phyloP scores from a whole-genome alignment of 2,329 filamentous ascomycete species.

The Nigrospora oryzae region DNA sequence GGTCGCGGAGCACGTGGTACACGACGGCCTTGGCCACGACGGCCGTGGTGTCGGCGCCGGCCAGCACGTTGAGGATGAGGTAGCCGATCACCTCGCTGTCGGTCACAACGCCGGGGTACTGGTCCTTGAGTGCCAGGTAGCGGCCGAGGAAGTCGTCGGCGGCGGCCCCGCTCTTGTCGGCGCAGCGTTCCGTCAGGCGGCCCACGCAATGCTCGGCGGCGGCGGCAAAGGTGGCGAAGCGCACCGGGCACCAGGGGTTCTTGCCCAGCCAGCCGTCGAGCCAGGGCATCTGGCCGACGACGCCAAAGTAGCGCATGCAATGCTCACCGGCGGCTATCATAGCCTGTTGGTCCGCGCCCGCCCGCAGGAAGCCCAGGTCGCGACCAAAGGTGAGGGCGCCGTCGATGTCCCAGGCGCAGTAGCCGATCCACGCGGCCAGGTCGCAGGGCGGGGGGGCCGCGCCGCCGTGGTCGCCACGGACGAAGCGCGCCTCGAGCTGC shows the following conservation, averaged over 20 bases:
- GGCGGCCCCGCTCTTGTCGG: neutral
- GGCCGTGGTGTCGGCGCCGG: constrained; percentile 6
- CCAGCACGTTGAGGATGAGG: constrained; percentile 5
- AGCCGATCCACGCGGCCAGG: constrained; percentile 29
- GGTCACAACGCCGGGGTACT: constrained; percentile 16
- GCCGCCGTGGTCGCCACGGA: constrained; percentile 9
- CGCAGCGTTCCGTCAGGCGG: neutral
- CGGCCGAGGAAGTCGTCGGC: constrained; percentile 15
- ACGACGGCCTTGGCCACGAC: constrained; percentile 18
- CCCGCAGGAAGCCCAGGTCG: constrained; percentile 31
- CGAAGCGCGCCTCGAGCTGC: constrained; percentile 22
- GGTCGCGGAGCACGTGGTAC: constrained; percentile 22
- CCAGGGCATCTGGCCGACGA: constrained; percentile 19
- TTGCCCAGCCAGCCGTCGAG: constrained; percentile 28
- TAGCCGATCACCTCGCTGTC: constrained; percentile 18
- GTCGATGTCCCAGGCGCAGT: constrained; percentile 29
- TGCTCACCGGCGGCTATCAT: constrained; percentile 22
- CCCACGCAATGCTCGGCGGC: neutral
- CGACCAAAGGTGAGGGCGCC: constrained; percentile 31
- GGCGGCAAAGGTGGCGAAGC: neutral
- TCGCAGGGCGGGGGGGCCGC: constrained; percentile 19
- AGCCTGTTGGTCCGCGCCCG: constrained; percentile 25
- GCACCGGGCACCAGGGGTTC: constrained; percentile 14
- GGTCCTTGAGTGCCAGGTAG: constrained; percentile 16
- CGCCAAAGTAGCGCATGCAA: constrained; percentile 23